Percentiles rank a stretch among this genome's conserved stretches.
Conservation (phyloP, 352 stramenopile genomes). For the Globisporangium viniferum region DNA sequence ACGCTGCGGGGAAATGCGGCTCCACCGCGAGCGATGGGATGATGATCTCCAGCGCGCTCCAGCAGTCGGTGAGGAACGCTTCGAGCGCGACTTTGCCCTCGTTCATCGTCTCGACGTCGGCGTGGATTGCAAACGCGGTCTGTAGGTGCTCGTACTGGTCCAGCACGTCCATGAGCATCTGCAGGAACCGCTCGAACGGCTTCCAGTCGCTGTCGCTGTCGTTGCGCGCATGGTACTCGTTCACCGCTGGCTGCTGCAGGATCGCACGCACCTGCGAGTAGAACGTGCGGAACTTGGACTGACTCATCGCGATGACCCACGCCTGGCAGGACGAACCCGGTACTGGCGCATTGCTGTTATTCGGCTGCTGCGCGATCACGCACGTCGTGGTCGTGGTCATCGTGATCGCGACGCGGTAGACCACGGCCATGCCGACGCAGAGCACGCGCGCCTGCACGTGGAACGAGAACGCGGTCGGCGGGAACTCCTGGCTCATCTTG, state of each 20-base stretch:
- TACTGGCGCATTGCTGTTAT: constrained; percentile 14
- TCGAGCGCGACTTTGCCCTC: constrained; percentile 39
- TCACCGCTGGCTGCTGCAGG: constrained; percentile 32
- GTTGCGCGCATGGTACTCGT: constrained; percentile 15
- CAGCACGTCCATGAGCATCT: constrained; percentile 32
- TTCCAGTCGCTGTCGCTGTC: constrained; percentile 37
- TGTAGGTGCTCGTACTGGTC: constrained; percentile 38
- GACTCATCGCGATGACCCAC: constrained; percentile 63
- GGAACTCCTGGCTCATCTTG: constrained; percentile 61
- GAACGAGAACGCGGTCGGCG: constrained; percentile 44
- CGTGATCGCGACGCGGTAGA: constrained; percentile 55
- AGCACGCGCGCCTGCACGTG: constrained; percentile 42
- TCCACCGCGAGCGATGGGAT: constrained; percentile 43
- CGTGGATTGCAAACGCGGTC: constrained; percentile 39
- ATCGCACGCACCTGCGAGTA: constrained; percentile 39
- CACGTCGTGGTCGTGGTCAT: constrained; percentile 16
- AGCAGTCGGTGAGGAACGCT: constrained; percentile 42
- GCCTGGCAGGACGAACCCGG: constrained; percentile 29
- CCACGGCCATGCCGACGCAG: constrained; percentile 50
- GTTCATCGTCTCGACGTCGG: constrained; percentile 29
- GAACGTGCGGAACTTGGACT: constrained; percentile 53
- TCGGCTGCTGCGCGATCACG: constrained; percentile 15
- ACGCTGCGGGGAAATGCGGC: constrained; percentile 29
- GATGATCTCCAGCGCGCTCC: constrained; percentile 42
- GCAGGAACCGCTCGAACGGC: constrained; percentile 47